Evolutionary conservation across 1,284 basidiomycete species (phyloP).

Genomic region (Pisolithus thermaeus): DNA sequence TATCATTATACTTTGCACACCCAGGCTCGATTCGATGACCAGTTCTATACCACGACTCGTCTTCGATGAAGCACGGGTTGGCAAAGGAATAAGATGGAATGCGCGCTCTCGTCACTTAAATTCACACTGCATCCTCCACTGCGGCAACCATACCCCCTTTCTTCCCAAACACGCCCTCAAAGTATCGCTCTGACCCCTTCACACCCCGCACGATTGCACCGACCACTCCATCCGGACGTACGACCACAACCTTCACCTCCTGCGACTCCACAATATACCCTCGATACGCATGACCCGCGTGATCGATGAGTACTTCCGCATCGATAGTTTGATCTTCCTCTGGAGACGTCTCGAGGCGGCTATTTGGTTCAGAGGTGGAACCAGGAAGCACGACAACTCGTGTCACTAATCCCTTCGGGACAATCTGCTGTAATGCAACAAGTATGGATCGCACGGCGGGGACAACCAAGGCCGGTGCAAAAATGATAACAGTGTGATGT

Average conservation of each 20-base stretch:
- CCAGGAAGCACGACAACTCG: conserved; percentile 13
- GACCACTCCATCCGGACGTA: conserved; percentile 35
- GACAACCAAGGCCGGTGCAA: conserved; percentile 11
- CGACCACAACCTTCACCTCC: conserved; percentile 16
- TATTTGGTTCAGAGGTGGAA: neutral
- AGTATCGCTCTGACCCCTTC: conserved; percentile 27
- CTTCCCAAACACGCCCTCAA: conserved; percentile 14
- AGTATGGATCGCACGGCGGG: neutral
- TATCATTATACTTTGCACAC: too few species aligned
- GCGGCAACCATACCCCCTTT: neutral
- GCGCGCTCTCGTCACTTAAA: too few species aligned
- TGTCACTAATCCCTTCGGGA: neutral
- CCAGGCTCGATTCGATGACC: conserved; percentile 1
- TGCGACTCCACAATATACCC: conserved; percentile 15
- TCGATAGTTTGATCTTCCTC: neutral
- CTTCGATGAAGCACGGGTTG: too few species aligned
- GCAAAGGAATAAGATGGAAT: too few species aligned
- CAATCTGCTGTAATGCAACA: neutral
- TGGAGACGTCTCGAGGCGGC: neutral
- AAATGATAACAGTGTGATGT: conserved; percentile 23
- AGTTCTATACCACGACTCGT: too few species aligned
- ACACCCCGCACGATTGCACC: conserved; percentile 30
- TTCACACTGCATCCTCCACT: too few species aligned
- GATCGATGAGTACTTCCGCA: conserved; percentile 12
- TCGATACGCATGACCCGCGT: conserved; percentile 15